Base-by-base conservation (phyloP, 495 filamentous ascomycete genomes). In the Apodospora peruviana region DNA sequence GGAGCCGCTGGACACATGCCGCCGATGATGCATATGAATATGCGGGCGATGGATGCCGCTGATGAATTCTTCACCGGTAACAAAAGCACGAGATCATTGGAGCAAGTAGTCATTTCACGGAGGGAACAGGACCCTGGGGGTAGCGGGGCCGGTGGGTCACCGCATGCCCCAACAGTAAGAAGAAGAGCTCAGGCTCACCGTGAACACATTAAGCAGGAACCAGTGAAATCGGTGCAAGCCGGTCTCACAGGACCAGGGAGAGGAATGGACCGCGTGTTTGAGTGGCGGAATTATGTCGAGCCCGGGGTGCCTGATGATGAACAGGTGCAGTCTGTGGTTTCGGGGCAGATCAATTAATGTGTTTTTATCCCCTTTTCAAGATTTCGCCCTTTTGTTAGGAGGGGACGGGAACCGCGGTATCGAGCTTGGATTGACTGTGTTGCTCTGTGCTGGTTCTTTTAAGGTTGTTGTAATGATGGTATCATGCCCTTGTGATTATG, bases 261-360 rank as follows among this genome's bases (percentile, higher is more conserved):
- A 34, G 73, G 73, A 5, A 64, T 72, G 65, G 62, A 72, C 50
- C 62, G 73, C 1, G 73, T 76, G 2, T 62, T 52, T 32, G 72
- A 76, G 52, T 76, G 73, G 73, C 57, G 67, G 22, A 67, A 65
- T 36, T 71, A 72, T 55, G 69, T 76, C 35, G 73, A 71, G 51
- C 57, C 65, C 18, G 69, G 65, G 21, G 8, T 35, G 24, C 59
- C 66, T 9, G 60, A 65, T 14, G 55, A 42, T 18, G 57, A 55
- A 44, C 22, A 41, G 2, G 16, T 21, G 17, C 43, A n/a, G 16
- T 38, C 36, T 11, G 19, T 41, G 39, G 39, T 32, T 32, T 32
- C 27, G 7, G 27, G 27, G 27, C 27, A 7, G 27, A 32, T 7
- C 14, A 32, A 32, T 32, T 32, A 14, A 32, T 32, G n/a, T n/a